phyloP scores from a whole-genome alignment of 176 grass and related monocot species.

The Aegilops speltoides region DNA sequence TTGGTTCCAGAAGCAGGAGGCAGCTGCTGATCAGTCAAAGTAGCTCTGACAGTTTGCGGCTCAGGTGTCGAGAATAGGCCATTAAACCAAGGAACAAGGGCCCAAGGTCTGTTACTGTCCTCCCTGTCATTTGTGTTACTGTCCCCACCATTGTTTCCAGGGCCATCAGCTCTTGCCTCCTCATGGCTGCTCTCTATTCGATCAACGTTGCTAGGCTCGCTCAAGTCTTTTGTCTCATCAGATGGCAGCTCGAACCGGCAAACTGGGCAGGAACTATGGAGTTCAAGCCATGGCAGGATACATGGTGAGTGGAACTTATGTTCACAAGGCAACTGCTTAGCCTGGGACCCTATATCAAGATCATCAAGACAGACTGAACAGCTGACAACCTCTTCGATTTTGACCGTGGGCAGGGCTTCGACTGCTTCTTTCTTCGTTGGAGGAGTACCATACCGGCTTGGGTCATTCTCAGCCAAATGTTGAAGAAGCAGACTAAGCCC shows the following conservation, averaged over 20 bases:
- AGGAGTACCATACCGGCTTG: conserved; percentile 68
- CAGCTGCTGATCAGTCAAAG: conserved; percentile 32
- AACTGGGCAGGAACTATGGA: conserved; percentile 92
- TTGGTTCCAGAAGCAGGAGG: conserved; percentile 43
- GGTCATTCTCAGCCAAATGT: conserved; percentile 84
- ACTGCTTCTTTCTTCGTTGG: conserved; percentile 83
- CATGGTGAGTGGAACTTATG: conserved; percentile 89
- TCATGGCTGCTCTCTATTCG: conserved; percentile 39
- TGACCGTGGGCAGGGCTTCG: conserved; percentile 73
- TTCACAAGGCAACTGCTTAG: conserved; percentile 87
- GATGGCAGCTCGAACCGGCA: conserved; percentile 81
- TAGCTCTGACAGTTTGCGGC: conserved; percentile 33
- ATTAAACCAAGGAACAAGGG: conserved; percentile 73
- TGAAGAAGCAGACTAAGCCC: conserved; percentile 83
- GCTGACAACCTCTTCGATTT: conserved; percentile 60
- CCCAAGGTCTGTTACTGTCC: conserved; percentile 54
- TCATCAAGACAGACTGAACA: conserved; percentile 96
- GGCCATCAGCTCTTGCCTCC: conserved; percentile 28
- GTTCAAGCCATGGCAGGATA: conserved; percentile 93
- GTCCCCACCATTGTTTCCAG: conserved; percentile 34
- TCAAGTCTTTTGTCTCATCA: conserved; percentile 65
- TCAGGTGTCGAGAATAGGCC: conserved; percentile 57
- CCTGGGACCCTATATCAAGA: conserved; percentile 68
- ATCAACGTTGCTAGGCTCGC: conserved; percentile 44
- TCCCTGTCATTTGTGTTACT: conserved; percentile 43